Conservation (phyloP, 78 protist species). For the Ministeria vibrans region DNA sequence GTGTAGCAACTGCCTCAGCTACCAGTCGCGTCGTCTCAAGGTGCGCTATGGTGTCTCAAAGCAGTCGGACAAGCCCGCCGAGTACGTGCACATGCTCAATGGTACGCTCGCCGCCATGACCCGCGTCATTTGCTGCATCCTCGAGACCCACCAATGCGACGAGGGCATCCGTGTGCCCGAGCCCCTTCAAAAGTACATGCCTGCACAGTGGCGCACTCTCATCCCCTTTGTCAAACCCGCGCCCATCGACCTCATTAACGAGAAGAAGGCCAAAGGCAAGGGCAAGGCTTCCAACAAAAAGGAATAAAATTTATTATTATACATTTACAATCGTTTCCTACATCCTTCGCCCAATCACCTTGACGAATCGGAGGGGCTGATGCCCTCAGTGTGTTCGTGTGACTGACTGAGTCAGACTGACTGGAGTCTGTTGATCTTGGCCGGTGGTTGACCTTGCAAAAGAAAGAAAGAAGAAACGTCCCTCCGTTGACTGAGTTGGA, state of each 20-base stretch:
- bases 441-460: neutral
- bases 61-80: conserved; percentile 56
- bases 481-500: too few species aligned
- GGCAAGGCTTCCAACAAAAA: neutral
- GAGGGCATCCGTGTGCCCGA: conserved; percentile 84
- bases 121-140: conserved; percentile 94
- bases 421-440: neutral
- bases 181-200: conserved; percentile 71
- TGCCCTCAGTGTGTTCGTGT: too few species aligned
- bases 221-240: conserved; percentile 41
- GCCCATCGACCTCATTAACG: conserved; percentile 17
- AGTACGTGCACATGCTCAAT: conserved; percentile 98
- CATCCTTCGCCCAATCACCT: too few species aligned
- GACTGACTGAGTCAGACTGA: too few species aligned
- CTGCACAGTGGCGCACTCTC: conserved; percentile 22
- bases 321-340: too few species aligned
- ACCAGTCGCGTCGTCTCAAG: conserved; percentile 86
- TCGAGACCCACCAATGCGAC: conserved; percentile 95
- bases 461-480: too few species aligned
- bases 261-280: neutral
- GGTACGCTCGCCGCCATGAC: conserved; percentile 92
- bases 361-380: too few species aligned
- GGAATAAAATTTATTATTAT: too few species aligned
- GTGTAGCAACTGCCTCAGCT: conserved; percentile 99
- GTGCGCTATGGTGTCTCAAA: conserved; percentile 74